Conservation (phyloP, 192 early-diverging fungal species). For the Coemansia sp. region DNA sequence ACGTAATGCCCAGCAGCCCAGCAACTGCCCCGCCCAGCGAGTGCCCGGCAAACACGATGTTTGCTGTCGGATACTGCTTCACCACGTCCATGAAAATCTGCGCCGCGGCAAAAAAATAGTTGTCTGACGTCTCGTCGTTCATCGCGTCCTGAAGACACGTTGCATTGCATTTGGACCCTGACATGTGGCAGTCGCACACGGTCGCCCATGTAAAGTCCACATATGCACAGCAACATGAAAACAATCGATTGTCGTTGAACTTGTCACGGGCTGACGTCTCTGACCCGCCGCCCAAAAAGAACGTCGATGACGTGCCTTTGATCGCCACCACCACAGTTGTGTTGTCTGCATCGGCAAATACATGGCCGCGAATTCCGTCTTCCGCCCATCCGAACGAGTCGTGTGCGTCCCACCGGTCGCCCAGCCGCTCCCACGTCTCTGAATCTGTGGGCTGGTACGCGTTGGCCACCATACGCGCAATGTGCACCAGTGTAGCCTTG, state of each 20-base stretch:
- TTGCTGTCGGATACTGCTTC: constrained; percentile 64
- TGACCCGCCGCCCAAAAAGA: constrained; percentile 67
- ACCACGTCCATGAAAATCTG: constrained; percentile 66
- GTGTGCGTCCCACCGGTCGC: constrained; percentile 65
- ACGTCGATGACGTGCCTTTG: constrained; percentile 79
- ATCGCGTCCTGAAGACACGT: constrained; percentile 64
- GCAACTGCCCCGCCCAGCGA: constrained; percentile 81
- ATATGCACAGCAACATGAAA: constrained; percentile 94
- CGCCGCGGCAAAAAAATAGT: constrained; percentile 56
- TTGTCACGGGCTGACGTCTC: constrained; percentile 74
- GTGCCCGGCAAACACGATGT: constrained; percentile 84
- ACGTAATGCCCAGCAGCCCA: constrained; percentile 75
- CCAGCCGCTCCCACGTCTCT: constrained; percentile 70
- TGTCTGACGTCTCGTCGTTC: constrained; percentile 57
- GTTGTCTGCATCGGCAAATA: constrained; percentile 71
- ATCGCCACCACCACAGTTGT: constrained; percentile 76
- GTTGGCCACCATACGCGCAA: constrained; percentile 83
- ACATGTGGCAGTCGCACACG: constrained; percentile 80
- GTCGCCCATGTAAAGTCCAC: constrained; percentile 76
- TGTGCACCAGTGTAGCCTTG: constrained; percentile 65
- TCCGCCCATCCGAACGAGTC: constrained; percentile 70
- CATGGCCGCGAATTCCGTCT: constrained; percentile 82
- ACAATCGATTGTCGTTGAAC: constrained; percentile 88
- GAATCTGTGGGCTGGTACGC: constrained; percentile 71
- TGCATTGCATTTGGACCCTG: constrained; percentile 59